Conservation (phyloP, 2,329 filamentous ascomycete species). For the Leptographium flavum region DNA sequence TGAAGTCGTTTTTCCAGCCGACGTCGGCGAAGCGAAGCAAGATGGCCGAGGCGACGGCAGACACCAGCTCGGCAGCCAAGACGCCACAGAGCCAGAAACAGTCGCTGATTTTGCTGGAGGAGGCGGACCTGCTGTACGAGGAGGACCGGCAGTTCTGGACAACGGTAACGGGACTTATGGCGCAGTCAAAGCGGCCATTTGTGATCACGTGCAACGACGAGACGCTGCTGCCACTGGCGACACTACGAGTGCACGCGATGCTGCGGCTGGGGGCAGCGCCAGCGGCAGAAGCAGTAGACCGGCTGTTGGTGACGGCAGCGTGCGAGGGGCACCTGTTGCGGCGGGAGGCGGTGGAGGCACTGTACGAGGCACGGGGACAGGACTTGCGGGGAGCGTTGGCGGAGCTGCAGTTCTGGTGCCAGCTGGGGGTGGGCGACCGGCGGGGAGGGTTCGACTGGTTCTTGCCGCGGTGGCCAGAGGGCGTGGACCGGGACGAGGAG, state of each 20-base stretch:
- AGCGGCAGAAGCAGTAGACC: conserved; percentile 56
- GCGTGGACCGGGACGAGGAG: conserved; percentile 51
- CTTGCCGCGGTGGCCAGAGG: conserved; percentile 60
- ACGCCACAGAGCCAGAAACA: conserved; percentile 58
- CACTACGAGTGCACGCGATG: conserved; percentile 70
- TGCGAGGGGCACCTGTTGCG: conserved; percentile 74
- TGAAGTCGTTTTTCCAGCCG: conserved; percentile 67
- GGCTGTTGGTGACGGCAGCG: conserved; percentile 69
- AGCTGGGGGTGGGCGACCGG: conserved; percentile 83
- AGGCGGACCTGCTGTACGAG: conserved; percentile 85
- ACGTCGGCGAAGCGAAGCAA: conserved; percentile 22
- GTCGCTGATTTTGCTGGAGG: conserved; percentile 85
- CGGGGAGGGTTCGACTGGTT: conserved; percentile 87
- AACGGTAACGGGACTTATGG: conserved; percentile 63
- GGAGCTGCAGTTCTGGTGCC: conserved; percentile 92
- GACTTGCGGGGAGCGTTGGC: conserved; percentile 72
- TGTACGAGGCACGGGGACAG: conserved; percentile 54
- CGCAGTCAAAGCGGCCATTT: conserved; percentile 78
- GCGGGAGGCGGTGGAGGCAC: conserved; percentile 48
- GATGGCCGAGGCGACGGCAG: conserved; percentile 5
- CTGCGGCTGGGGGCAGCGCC: conserved; percentile 59
- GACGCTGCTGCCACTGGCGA: conserved; percentile 58
- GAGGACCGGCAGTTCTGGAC: conserved; percentile 94
- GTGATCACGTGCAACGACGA: conserved; percentile 94
- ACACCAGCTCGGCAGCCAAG: background rate